A percentile compares a stretch with the other conserved stretches of the same genome.
Conservation (phyloP, 2,329 filamentous ascomycete genomes). For the Talaromyces sp. region DNA sequence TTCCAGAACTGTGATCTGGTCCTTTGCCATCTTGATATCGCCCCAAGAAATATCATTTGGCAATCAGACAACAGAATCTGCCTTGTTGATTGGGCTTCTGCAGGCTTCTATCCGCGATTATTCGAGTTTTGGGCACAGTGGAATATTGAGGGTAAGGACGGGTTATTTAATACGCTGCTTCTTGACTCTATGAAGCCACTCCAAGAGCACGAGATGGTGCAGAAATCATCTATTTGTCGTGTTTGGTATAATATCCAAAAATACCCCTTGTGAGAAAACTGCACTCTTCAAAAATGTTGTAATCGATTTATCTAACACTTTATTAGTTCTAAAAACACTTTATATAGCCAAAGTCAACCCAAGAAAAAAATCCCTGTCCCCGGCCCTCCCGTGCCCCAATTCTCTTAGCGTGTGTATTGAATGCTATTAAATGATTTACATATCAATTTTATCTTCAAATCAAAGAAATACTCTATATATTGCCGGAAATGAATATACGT, state of each 20-base stretch:
- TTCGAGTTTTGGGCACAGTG: constrained; percentile 18
- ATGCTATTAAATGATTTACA: too few species aligned
- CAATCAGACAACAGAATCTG: constrained; percentile 17
- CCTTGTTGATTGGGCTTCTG: constrained; percentile 21
- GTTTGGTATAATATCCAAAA: constrained; percentile 8
- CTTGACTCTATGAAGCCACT: constrained; percentile 1
- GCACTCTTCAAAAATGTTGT: too few species aligned
- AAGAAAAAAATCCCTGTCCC: too few species aligned
- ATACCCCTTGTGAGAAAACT: constrained; percentile 6
- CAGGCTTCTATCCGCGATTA: constrained; percentile 19
- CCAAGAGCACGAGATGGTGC: background rate
- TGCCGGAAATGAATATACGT: too few species aligned
- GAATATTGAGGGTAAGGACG: constrained; percentile 7
- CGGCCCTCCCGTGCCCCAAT: too few species aligned
- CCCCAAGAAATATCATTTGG: constrained; percentile 18
- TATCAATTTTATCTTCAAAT: too few species aligned
- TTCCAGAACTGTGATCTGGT: constrained; percentile 3
- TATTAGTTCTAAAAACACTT: too few species aligned
- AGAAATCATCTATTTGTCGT: constrained; percentile 2
- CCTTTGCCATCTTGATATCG: constrained; percentile 12
- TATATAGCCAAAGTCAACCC: too few species aligned
- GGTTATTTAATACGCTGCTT: constrained; percentile 1
- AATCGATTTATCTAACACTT: too few species aligned
- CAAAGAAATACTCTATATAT: too few species aligned
- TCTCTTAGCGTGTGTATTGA: too few species aligned